phyloP scores from a whole-genome alignment of 805 yeast genomes.

The Lipomyces sp. region DNA sequence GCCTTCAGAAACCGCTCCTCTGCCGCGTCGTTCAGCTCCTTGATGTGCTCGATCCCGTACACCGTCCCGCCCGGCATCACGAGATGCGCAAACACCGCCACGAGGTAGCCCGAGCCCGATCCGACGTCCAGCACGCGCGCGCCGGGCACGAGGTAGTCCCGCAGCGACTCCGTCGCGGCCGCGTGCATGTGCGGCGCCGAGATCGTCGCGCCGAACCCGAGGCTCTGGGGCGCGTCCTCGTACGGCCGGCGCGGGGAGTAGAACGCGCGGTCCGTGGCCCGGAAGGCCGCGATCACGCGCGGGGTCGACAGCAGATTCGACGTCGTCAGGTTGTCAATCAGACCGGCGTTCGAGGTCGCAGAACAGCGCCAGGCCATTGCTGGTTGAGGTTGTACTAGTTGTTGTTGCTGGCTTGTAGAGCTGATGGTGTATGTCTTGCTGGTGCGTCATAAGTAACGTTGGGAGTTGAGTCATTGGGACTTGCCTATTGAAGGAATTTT shows the following conservation, averaged over 20 bases:
- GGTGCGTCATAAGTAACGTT: too few relatives aligned
- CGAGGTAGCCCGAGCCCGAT: conserved; percentile 28
- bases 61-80: conserved; percentile 23
- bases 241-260: conserved; percentile 24
- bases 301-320: conserved; percentile 10
- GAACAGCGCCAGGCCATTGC: conserved; percentile 29
- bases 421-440: too few relatives aligned
- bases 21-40: conserved; percentile 13
- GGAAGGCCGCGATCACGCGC: conserved; percentile 18
- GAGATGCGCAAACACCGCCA: conserved; percentile 22
- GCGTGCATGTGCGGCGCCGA: conserved; percentile 33
- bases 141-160: conserved; percentile 21
- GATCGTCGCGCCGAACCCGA: conserved; percentile 28
- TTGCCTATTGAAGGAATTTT: too few relatives aligned
- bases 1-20: conserved; percentile 6
- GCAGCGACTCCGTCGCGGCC: conserved; percentile 18
- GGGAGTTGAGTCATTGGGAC: too few relatives aligned
- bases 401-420: too few relatives aligned
- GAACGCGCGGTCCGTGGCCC: conserved; percentile 23
- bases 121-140: conserved; percentile 27
- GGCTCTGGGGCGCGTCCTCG: conserved; percentile 26
- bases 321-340: conserved; percentile 17
- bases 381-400: too few relatives aligned
- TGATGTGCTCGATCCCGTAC: conserved; percentile 26
- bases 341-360: conserved; percentile 13